Evolutionary conservation across 2,329 filamentous ascomycete species (phyloP), one percentile per base, ranked within the genome.

Genomic region (Leptographium wingfieldii): DNA sequence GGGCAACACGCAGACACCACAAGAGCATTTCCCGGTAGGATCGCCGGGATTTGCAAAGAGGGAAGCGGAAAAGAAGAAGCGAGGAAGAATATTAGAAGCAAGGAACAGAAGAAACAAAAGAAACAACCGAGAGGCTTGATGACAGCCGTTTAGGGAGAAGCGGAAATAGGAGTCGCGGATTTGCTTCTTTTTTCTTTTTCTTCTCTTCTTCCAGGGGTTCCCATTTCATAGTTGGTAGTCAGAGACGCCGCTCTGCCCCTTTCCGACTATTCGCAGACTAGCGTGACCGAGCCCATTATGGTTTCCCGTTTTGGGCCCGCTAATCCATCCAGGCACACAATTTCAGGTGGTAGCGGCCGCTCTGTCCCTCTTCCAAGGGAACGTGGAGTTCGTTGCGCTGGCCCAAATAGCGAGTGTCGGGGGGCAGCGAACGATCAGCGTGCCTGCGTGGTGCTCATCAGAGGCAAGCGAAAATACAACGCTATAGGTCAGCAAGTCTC

Each of bases 281-380:
- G 56, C 33, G 46, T 43, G 27, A 27, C 19, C 53, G 38, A 14
- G 22, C 19, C 49, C 56, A 59, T 58, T 29, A 54, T 49, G 40
- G 54, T 52, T 56, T 58, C 59, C 57, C 57, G 55, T 57, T 57
- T 59, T 55, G 59, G 59, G 48, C 57, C 61, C 59, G 54, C 59
- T 58, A 56, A n/a, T 10, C n/a, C 33, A 35, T 35, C 5, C 33
- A 35, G 33, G 33, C 33, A 35, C 33, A 35, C 33, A 31, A 31
- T 31, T 7, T 31, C 29, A 31, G 29, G 29, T 31, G 29, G 29
- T 31, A 31, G 29, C 29, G 29, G 29, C 29, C 29, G 33, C 33
- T 35, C 33, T 7, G 33, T 35, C 33, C 6, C 33, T 35, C 33
- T 35, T 35, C 29, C 7, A 31, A 31, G 29, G 29, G 29, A 31